Evolutionary conservation across 2,329 filamentous ascomycete species (phyloP).

Genomic region (Nakataea oryzae): DNA sequence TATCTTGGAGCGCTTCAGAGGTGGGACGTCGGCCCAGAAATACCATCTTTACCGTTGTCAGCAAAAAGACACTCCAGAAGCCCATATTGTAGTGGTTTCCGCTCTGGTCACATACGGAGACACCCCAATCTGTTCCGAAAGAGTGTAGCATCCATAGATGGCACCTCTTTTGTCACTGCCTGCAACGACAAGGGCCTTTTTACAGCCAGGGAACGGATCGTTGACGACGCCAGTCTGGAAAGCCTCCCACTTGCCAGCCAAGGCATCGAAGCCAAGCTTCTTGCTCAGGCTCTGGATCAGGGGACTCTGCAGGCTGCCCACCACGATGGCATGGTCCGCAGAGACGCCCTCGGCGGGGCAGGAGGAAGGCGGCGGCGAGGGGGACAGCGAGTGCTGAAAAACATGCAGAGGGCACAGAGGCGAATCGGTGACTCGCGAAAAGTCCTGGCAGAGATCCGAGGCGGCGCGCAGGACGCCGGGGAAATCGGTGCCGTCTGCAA

Average conservation of each 20-base stretch:
- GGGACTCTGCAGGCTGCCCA: constrained; percentile 36
- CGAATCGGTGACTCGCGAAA: background rate
- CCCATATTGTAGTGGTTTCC: background rate
- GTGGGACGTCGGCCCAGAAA: constrained; percentile 48
- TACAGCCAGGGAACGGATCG: constrained; percentile 11
- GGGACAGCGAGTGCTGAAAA: background rate
- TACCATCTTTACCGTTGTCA: constrained; percentile 27
- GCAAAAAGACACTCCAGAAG: background rate
- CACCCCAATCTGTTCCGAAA: constrained; percentile 50
- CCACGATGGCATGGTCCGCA: constrained; percentile 31
- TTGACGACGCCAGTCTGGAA: constrained; percentile 35
- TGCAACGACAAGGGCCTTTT: constrained; percentile 32
- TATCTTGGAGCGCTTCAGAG: constrained; percentile 34
- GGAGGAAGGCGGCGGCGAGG: background rate
- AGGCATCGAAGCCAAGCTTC: constrained; percentile 25
- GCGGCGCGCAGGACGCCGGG: background rate
- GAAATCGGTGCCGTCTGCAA: background rate
- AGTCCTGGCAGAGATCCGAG: background rate
- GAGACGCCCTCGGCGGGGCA: background rate
- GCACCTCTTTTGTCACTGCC: constrained; percentile 45
- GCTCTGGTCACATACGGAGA: constrained; percentile 28
- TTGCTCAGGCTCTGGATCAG: constrained; percentile 33
- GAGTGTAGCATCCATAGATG: constrained; percentile 46
- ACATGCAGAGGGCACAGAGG: background rate
- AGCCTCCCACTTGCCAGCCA: constrained; percentile 46